Base-by-base conservation (phyloP, 352 stramenopile species). In the Aphanomyces euteiches region DNA sequence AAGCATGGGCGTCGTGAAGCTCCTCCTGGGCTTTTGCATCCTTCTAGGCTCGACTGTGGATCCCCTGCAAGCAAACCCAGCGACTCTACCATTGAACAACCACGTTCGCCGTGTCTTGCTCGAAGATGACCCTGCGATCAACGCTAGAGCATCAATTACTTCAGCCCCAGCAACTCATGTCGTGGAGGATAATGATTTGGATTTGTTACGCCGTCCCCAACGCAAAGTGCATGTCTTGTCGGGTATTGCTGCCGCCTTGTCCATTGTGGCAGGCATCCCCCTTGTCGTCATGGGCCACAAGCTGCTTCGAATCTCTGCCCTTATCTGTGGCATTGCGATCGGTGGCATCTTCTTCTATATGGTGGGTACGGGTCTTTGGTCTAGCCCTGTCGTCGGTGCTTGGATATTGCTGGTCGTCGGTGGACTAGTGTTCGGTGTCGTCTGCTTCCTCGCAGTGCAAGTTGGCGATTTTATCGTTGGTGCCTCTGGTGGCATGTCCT, bases 301-400 rank as follows among this genome's bases (percentile, higher is more conserved):
- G 0, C 74, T 87, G 21, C 79, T 87, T 53, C 83, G 79, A 3
- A 77, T 78, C 1, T 82, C 80, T 0, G 82, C 87, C 17, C 83
- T 92, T 47, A 76, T 81, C 54, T 90, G 82, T 69, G 84, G 78
- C 43, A 92, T 93, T 60, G 77, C 89, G 17, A 57, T 87, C 2
- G 86, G 86, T 19, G 84, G 83, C 3, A 74, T 93, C 56, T 79
- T 85, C 38, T 74, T 86, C 3, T 79, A 82, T 3, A 75, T 80
- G 1, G 69, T 90, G 19, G 72, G 76, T 5, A 75, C 81, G 47
- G 73, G 76, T 19, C 59, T 71, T 39, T 82, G 81, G 61, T 39
- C 74, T 60, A 82, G 69, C 64, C 80, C 83, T 60, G 77, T 66
- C 5, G 77, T 75, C 4, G 79, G 73, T 5, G 81, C 79, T 21